Percentiles rank a stretch among this genome's conserved stretches.
These are phyloP conservation scores for Aspergillus olivimuriae DNA, from an alignment of 495 filamentous ascomycete genomes.

Conservation along the genomic window DNA sequence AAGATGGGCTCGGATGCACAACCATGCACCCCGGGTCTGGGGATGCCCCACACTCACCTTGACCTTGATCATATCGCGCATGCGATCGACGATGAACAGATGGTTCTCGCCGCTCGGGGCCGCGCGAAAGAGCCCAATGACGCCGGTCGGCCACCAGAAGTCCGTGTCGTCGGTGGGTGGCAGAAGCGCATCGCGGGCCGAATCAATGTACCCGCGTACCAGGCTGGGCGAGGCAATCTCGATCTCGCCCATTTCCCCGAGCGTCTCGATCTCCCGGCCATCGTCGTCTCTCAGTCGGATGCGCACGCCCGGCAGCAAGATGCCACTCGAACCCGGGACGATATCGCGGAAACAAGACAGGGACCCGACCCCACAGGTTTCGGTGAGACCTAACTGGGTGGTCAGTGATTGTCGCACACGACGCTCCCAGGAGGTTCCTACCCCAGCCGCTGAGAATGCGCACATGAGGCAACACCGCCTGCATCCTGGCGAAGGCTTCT, in stretches of 20 bases:
- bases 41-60: too few relatives aligned
- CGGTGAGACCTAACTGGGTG: not conserved
- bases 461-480: too few relatives aligned
- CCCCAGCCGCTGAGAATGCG: too few relatives aligned
- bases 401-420: too few relatives aligned
- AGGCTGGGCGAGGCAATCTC: conserved; percentile 4
- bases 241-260: conserved; percentile 8
- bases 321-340: not conserved
- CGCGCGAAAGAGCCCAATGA: conserved; percentile 45
- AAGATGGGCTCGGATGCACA: not conserved
- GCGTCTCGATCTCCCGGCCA: not conserved
- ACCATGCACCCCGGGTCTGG: too few relatives aligned
- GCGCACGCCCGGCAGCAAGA: not conserved
- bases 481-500: too few relatives aligned
- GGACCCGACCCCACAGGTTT: not conserved
- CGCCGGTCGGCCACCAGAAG: conserved; percentile 49
- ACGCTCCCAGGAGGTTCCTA: too few relatives aligned
- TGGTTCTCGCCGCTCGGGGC: conserved; percentile 46
- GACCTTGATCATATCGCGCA: conserved; percentile 79
- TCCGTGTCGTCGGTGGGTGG: too few relatives aligned
- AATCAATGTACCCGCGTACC: not conserved
- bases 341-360: not conserved
- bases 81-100: conserved; percentile 67
- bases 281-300: not conserved
- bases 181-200: too few relatives aligned